Evolutionary conservation across 441 rosid genomes (phyloP).

Genomic region (Arabidopsis lyrata): DNA sequence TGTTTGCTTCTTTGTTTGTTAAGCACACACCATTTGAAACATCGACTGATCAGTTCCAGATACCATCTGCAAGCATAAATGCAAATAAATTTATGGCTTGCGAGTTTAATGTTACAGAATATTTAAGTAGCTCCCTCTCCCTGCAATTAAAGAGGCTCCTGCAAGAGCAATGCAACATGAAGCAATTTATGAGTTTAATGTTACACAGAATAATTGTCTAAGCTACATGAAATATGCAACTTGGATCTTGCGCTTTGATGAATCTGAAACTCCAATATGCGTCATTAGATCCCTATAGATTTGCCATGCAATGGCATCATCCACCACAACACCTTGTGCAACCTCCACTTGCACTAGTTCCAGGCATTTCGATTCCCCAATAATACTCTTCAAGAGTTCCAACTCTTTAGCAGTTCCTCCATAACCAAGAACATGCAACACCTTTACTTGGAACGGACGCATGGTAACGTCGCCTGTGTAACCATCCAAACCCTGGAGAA

Average conservation of each 20-base stretch:
- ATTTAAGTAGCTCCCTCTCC: too few species aligned
- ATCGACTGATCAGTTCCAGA: too few species aligned
- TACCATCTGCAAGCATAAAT: too few species aligned
- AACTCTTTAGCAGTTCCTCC: background rate
- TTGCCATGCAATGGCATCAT: background rate
- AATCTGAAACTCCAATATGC: background rate
- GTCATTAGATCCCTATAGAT: background rate
- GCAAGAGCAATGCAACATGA: too few species aligned
- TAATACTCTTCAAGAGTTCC: background rate
- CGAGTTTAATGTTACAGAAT: too few species aligned
- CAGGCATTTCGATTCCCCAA: background rate
- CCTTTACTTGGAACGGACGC: background rate
- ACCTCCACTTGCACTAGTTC: slow-evolving; percentile 16
- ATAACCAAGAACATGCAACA: background rate
- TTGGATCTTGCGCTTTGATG: background rate
- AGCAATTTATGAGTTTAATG: too few species aligned
- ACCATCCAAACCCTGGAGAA: slow-evolving; percentile 4
- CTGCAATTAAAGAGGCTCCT: too few species aligned
- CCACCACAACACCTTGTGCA: background rate
- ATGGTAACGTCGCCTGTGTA: background rate
- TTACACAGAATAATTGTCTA: too few species aligned
- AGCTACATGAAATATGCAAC: background rate
- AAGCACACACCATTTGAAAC: too few species aligned
- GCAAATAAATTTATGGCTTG: too few species aligned
- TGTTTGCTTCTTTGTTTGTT: too few species aligned